Percentiles rank a stretch among this genome's conserved stretches.
These are phyloP conservation scores for Xylaria flabelliformis DNA, from an alignment of 495 filamentous ascomycete species.

Conservation along the genomic window DNA sequence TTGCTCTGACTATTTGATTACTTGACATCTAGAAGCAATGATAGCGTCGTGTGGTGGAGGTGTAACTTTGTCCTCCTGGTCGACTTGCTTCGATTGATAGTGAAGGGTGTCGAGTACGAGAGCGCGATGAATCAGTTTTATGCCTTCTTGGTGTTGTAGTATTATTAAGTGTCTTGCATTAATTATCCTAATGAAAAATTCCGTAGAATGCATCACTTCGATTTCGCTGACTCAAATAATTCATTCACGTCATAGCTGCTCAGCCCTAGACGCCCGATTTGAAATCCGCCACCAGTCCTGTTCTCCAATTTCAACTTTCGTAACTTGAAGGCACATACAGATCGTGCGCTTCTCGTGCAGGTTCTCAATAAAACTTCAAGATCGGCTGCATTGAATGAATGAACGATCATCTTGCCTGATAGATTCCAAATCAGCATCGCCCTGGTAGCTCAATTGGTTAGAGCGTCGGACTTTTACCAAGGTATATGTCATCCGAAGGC, in stretches of 20 bases:
- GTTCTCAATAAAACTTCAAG: neutral
- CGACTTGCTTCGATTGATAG: neutral
- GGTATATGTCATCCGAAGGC: conserved; percentile 38
- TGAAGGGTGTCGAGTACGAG: neutral
- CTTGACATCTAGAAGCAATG: neutral
- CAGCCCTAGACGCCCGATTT: neutral
- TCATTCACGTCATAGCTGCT: too few relatives aligned
- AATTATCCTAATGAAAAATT: neutral
- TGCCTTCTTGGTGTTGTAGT: neutral
- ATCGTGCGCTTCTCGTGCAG: neutral
- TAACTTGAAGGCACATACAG: too few relatives aligned
- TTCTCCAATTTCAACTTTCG: neutral
- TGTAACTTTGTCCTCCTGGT: neutral
- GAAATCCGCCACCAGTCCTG: neutral
- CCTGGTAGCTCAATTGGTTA: conserved; percentile 47
- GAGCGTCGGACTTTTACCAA: conserved; percentile 47
- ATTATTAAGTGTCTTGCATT: neutral
- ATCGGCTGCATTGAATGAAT: neutral
- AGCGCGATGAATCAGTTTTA: neutral
- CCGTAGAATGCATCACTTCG: neutral
- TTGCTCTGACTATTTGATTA: neutral
- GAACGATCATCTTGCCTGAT: neutral
- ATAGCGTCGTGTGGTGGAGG: neutral
- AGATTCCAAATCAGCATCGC: neutral
- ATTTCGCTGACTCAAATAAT: too few relatives aligned